Base-by-base conservation (phyloP, 169 alveolate genomes). In the Cyclospora cayetanensis region DNA sequence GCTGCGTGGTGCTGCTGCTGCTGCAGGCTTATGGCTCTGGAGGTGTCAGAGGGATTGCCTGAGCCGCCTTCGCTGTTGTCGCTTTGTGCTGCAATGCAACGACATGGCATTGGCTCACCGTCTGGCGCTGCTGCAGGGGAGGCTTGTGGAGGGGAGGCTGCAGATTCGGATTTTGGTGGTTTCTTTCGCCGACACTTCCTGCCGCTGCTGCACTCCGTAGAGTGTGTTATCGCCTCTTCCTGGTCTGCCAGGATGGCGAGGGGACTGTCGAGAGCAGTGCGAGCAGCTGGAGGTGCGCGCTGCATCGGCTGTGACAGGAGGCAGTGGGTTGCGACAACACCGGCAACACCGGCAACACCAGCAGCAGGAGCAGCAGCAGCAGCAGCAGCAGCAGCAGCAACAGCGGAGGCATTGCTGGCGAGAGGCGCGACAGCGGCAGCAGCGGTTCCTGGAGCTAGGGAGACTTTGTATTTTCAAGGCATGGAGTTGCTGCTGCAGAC, bases 191-290 rank as follows among this genome's bases (percentile, higher is more conserved):
- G 60, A 1, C 43, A 72, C 35, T 37, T 72, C 63, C 84, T 72
- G 84, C 84, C 15, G 60, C 84, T 72, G 84, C 84, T 72, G 53
- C 84, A 72, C 31, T 37, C 84, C 15, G 60, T 72, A 60, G 63
- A 72, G 84, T 46, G 84, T 25, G 63, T 72, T 4, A 27, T 72
- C 4, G 20, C 37, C 84, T 41, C 84, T 20, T 9, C 84, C 84
- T 41, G 34, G 41, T 4, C 63, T 42, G 41, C 52, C 84, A 41
- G 22, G 60, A 34, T n/a, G n/a, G n/a, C n/a, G n/a, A n/a, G n/a
- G n/a, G n/a, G n/a, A n/a, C n/a, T n/a, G n/a, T n/a, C n/a, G n/a
- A n/a, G n/a, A n/a, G n/a, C n/a, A n/a, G n/a, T n/a, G n/a, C n/a
- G n/a, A n/a, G n/a, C n/a, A n/a, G n/a, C n/a, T n/a, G n/a, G n/a